Evolutionary conservation across 2,329 filamentous ascomycete genomes (phyloP), one percentile per base, ranked within the genome.

Genomic region (Hymenoscyphus albidus): DNA sequence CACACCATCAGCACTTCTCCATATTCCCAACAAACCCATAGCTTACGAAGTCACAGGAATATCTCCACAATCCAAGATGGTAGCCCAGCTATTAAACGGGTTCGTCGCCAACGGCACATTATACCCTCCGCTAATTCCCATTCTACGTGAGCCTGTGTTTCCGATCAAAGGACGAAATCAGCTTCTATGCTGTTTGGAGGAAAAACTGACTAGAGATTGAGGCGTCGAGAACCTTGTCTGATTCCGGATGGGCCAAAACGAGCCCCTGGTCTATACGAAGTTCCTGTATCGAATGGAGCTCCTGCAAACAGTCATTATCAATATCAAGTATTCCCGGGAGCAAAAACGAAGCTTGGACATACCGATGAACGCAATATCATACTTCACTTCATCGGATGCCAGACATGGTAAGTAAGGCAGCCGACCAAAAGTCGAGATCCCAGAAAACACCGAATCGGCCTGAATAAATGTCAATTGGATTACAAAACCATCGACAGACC

Each of bases 381-480:
- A 96, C 72, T 88, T 85, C 69, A 89, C 87, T 32, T 86, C 83
- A 51, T 86, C 82, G 67, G 84, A 88, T n/a, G 85, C 81, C 3
- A 96, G 81, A 75, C 92, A 96, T 2, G 90, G 90, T 64, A 83
- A 85, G 77, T 96, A 95, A 5, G 88, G 87, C 54, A 95, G 79
- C 60, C 91, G 87, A 12, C 91, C 92, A 74, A 95, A 95, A 7
- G 92, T 96, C 0, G 89, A 90, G 73, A 96, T 95, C 35, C 92
- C 92, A 1, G 90, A 94, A 78, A 95, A 96, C 64, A 95, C 91
- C 0, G 91, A 93, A 76, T 96, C 91, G 65, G 91, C 91, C 89
- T 93, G 55, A 18, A 48, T 62, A 44, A 51, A 54, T 4, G 64
- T 72, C 64, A 73, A 68, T 60, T 54, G 16, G 27, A 14, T 18